Evolutionary conservation across 2,329 filamentous ascomycete genomes (phyloP).

Genomic region (Zalaria obscura): DNA sequence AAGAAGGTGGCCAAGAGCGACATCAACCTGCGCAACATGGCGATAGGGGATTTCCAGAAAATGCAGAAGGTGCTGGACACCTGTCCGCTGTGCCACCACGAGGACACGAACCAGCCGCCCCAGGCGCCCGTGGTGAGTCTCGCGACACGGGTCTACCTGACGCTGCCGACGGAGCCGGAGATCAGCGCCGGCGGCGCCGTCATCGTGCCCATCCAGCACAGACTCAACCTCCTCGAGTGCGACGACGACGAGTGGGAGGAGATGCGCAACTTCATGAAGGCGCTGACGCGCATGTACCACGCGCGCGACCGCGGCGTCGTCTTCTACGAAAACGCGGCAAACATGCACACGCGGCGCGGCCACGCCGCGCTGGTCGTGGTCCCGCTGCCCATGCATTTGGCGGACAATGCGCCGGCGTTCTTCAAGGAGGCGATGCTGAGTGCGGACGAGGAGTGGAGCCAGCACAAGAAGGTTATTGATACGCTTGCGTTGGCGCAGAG

Average conservation of each 20-base stretch:
- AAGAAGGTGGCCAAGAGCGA: conserved; percentile 79
- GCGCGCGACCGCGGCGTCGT: conserved; percentile 82
- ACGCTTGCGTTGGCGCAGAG: conserved; percentile 48
- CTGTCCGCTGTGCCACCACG: conserved; percentile 85
- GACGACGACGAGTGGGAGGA: conserved; percentile 99
- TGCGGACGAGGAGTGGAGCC: conserved; percentile 84
- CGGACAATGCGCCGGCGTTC: conserved; percentile 82
- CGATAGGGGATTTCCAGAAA: conserved; percentile 79
- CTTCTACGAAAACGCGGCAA: conserved; percentile 94
- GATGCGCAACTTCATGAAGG: conserved; percentile 98
- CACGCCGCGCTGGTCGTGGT: conserved; percentile 81
- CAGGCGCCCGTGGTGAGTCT: conserved; percentile 75
- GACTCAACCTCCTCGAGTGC: conserved; percentile 84
- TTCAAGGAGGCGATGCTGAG: conserved; percentile 88
- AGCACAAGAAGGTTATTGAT: conserved; percentile 90
- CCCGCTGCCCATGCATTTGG: conserved; percentile 81
- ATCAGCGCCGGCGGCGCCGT: conserved; percentile 70
- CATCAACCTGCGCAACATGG: conserved; percentile 71
- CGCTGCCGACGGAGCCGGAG: conserved; percentile 79
- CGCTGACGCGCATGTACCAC: conserved; percentile 83
- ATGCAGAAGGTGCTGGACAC: conserved; percentile 74
- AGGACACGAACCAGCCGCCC: conserved; percentile 65
- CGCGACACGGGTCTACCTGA: conserved; percentile 74
- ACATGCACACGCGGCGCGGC: conserved; percentile 53
- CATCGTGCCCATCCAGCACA: conserved; percentile 79